These are phyloP conservation scores for Leptomonas pyrrhocoris DNA, from an alignment of 208 protist genomes.

Conservation along the genomic window DNA sequence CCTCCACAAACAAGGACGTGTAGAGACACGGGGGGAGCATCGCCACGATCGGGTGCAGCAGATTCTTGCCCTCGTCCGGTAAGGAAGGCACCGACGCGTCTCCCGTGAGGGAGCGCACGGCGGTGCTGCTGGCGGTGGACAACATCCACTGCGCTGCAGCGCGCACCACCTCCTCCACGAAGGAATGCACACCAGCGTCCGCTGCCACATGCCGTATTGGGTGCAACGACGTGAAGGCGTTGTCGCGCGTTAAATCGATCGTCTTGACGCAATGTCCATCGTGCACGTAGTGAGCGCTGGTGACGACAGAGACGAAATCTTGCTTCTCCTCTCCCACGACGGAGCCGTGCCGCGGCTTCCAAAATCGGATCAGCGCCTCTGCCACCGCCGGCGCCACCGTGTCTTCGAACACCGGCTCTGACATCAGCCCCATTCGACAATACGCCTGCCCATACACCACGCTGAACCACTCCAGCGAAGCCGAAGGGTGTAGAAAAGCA, in stretches of 20 bases:
- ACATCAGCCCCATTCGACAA: constrained; percentile 26
- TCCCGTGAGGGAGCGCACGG: background rate
- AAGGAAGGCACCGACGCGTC: constrained; percentile 39
- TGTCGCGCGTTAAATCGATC: background rate
- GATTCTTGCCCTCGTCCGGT: constrained; percentile 12
- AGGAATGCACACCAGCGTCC: background rate
- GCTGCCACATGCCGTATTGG: background rate
- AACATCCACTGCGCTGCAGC: constrained; percentile 21
- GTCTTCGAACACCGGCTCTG: constrained; percentile 1
- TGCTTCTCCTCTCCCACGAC: background rate
- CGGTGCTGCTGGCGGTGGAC: background rate
- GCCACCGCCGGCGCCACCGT: constrained; percentile 15
- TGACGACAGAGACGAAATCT: too few relatives aligned
- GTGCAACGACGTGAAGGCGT: background rate
- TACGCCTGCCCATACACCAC: constrained; percentile 27
- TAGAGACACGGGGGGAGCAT: constrained; percentile 20
- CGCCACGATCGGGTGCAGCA: constrained; percentile 27
- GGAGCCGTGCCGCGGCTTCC: background rate
- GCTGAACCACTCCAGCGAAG: constrained; percentile 30
- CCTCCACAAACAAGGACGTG: constrained; percentile 24
- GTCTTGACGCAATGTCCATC: background rate
- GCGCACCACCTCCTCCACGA: constrained; percentile 7
- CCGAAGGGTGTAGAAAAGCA: constrained; percentile 14
- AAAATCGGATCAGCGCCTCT: constrained; percentile 21
- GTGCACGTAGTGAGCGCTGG: constrained; percentile 8